phyloP scores from a whole-genome alignment of 1,284 basidiomycete species.

The Trichosporon sp. region DNA sequence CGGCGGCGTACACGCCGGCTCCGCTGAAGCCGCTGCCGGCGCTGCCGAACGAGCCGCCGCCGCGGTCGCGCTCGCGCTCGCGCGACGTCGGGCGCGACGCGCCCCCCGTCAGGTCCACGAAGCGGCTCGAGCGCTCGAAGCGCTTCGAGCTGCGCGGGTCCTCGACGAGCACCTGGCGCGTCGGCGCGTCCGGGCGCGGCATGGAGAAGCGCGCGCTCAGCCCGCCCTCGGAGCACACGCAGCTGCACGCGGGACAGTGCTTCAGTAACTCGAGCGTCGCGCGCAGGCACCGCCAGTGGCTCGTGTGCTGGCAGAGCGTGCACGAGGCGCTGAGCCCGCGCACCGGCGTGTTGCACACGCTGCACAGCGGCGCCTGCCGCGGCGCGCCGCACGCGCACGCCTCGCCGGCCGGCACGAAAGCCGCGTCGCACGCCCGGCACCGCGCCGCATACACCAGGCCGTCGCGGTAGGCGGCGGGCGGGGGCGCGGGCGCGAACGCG shows the following conservation, averaged over 20 bases:
- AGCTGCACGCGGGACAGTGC: constrained; percentile 40
- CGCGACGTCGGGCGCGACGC: not conserved
- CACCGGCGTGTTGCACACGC: constrained; percentile 65
- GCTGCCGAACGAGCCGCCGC: not conserved
- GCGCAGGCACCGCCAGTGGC: constrained; percentile 59
- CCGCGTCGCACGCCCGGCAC: constrained; percentile 15
- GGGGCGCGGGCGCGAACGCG: constrained; percentile 43
- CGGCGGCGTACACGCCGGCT: not conserved
- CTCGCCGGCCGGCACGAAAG: constrained; percentile 8
- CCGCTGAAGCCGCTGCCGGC: not conserved
- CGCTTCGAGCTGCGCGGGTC: not conserved
- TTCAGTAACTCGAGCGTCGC: constrained; percentile 4
- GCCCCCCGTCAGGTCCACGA: not conserved
- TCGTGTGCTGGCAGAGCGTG: constrained; percentile 61
- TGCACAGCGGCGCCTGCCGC: constrained; percentile 10
- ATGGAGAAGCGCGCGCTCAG: constrained; percentile 17
- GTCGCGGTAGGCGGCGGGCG: constrained; percentile 12
- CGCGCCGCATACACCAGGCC: constrained; percentile 13
- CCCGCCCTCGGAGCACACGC: constrained; percentile 28
- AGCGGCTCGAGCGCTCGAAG: not conserved
- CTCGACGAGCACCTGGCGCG: constrained; percentile 9
- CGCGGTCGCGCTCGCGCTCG: not conserved
- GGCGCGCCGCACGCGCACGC: constrained; percentile 4
- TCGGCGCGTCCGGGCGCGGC: not conserved
- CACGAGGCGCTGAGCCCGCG: constrained; percentile 68